Conservation (phyloP, 108 stramenopile genomes). For the Cyclotella distinguenda region DNA sequence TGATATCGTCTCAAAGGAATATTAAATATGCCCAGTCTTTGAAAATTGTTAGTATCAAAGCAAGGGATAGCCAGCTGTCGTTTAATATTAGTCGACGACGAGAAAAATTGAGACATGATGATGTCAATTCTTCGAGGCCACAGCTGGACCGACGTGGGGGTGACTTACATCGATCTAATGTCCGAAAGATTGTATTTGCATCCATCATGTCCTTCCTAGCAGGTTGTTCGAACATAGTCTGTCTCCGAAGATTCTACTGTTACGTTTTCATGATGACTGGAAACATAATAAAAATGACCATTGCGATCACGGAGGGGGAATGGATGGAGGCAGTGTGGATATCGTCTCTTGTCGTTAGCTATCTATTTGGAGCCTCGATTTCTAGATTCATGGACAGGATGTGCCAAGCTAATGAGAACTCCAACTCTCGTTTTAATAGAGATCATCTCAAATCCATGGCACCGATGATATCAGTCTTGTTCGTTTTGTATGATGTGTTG, state of each 20-base stretch:
- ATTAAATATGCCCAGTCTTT: too few relatives aligned
- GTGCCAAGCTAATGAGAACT: too few relatives aligned
- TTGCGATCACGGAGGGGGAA: conserved; percentile 7
- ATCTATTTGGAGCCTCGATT: conserved; percentile 8
- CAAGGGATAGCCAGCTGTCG: too few relatives aligned
- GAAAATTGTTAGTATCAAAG: too few relatives aligned
- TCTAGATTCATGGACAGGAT: too few relatives aligned
- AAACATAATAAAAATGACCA: conserved; percentile 21
- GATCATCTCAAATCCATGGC: too few relatives aligned
- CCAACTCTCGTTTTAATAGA: too few relatives aligned
- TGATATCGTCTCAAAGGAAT: too few relatives aligned
- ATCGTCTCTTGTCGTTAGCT: conserved; percentile 19
- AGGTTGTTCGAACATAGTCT: conserved; percentile 25
- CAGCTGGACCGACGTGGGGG: background rate
- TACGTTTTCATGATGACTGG: conserved; percentile 43
- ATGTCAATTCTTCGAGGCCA: background rate
- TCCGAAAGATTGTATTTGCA: conserved; percentile 1
- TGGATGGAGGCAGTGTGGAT: conserved; percentile 17
- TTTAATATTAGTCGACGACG: too few relatives aligned
- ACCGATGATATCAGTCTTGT: too few relatives aligned
- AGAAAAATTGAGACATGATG: too few relatives aligned
- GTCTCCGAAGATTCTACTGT: conserved; percentile 13
- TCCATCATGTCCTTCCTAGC: conserved; percentile 26
- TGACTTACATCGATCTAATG: background rate
- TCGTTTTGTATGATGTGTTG: too few relatives aligned